These are phyloP conservation scores for Tylopilus vinaceipallidus DNA, from an alignment of 768 basidiomycete species.

Conservation along the genomic window DNA sequence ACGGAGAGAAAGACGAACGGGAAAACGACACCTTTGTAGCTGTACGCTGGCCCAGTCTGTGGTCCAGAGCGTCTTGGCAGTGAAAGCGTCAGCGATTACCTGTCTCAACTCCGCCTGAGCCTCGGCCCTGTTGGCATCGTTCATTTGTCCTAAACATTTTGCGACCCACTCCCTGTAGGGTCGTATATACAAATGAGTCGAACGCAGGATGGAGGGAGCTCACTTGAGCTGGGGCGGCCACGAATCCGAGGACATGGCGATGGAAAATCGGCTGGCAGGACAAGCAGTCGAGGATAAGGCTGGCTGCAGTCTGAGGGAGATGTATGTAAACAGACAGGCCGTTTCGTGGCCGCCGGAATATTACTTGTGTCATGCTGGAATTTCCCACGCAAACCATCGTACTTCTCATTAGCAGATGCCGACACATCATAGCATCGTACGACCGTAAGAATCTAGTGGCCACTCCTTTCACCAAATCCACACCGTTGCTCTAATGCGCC, in stretches of 20 bases:
- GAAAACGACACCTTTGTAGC: conserved; percentile 65
- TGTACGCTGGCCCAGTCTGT: conserved; percentile 91
- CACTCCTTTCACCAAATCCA: conserved; percentile 3
- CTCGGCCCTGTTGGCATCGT: conserved; percentile 79
- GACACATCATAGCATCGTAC: conserved; percentile 18
- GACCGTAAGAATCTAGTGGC: conserved; percentile 27
- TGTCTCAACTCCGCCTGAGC: conserved; percentile 94
- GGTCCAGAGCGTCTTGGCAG: conserved; percentile 81
- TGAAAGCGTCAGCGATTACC: conserved; percentile 93
- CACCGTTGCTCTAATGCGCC: conserved; percentile 27
- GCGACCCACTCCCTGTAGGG: conserved; percentile 86
- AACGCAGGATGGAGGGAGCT: conserved; percentile 15
- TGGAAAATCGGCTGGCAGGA: conserved; percentile 4
- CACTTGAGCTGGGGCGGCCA: conserved; percentile 84
- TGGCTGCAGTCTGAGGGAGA: background rate
- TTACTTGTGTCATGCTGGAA: no score
- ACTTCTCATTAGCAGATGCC: conserved; percentile 25
- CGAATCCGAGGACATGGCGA: conserved; percentile 67
- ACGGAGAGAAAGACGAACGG: conserved; percentile 1
- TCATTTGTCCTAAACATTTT: conserved; percentile 88
- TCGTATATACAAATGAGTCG: conserved; percentile 14
- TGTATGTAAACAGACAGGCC: conserved; percentile 9
- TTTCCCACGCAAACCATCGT: conserved; percentile 19
- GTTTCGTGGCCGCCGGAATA: background rate
- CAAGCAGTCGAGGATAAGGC: background rate